Percentiles rank a stretch among this genome's conserved stretches.
Evolutionary conservation across 352 stramenopile species (phyloP).

Genomic region (Phytophthora nicotianae): DNA sequence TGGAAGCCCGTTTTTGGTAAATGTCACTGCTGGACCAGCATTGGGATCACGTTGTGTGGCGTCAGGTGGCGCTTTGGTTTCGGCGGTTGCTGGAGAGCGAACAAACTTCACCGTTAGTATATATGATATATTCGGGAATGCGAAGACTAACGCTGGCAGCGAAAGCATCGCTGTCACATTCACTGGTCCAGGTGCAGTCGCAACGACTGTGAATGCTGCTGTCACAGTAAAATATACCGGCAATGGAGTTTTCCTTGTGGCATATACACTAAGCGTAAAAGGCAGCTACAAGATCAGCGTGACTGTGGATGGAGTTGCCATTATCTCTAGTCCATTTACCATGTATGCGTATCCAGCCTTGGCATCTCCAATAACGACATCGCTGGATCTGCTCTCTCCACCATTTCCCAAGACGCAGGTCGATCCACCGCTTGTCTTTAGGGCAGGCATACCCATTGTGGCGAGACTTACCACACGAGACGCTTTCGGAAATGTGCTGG

Average conservation of each 20-base stretch:
- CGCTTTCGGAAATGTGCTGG: constrained; percentile 50
- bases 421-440: constrained; percentile 32
- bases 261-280: constrained; percentile 49
- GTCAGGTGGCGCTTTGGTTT: constrained; percentile 49
- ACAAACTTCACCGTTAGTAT: constrained; percentile 61
- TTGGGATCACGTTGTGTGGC: constrained; percentile 52
- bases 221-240: constrained; percentile 39
- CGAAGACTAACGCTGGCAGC: constrained; percentile 59
- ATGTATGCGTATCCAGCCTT: constrained; percentile 60
- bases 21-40: constrained; percentile 54
- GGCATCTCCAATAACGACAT: constrained; percentile 47
- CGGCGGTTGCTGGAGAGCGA: constrained; percentile 51
- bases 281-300: constrained; percentile 56
- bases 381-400: constrained; percentile 55
- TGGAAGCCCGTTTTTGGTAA: constrained; percentile 58
- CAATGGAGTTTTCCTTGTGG: constrained; percentile 46
- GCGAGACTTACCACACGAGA: constrained; percentile 54
- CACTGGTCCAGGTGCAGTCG: constrained; percentile 36
- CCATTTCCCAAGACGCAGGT: constrained; percentile 12
- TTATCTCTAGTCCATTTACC: constrained; percentile 56
- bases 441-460: constrained; percentile 42
- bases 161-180: constrained; percentile 52
- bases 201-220: constrained; percentile 24
- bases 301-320: constrained; percentile 42
- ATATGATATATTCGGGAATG: constrained; percentile 61